A percentile compares a stretch with the other conserved stretches of the same genome.
Conservation (phyloP, 2,329 filamentous ascomycete species). For the Neurospora sp. region DNA sequence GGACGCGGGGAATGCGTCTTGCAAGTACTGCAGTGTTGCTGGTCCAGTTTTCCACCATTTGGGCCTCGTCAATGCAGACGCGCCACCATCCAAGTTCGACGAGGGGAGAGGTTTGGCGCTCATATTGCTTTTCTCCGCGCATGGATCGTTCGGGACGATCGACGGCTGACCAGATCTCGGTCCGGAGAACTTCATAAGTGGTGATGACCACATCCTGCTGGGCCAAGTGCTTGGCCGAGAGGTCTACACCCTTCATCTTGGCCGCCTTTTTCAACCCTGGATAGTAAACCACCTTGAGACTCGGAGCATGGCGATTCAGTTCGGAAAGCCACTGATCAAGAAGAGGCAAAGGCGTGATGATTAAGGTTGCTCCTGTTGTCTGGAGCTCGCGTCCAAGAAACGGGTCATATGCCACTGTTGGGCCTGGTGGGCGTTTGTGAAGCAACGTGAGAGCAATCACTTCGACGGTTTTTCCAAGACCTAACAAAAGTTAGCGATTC, state of each 20-base stretch:
- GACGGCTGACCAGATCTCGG: conserved; percentile 68
- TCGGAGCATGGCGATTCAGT: conserved; percentile 46
- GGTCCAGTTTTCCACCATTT: conserved; percentile 88
- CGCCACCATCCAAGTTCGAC: conserved; percentile 83
- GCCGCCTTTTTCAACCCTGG: conserved; percentile 32
- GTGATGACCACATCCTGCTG: conserved; percentile 51
- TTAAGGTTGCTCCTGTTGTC: conserved; percentile 46
- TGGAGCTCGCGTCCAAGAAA: conserved; percentile 34
- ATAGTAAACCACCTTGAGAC: conserved; percentile 46
- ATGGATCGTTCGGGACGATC: conserved; percentile 58
- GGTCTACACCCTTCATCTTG: conserved; percentile 29
- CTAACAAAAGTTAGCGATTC: not conserved
- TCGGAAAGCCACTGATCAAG: conserved; percentile 53
- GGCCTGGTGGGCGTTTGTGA: conserved; percentile 35
- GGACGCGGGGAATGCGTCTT: conserved; percentile 66
- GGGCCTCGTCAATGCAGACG: conserved; percentile 67
- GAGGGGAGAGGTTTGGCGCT: conserved; percentile 62
- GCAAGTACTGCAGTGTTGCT: conserved; percentile 75
- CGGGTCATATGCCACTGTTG: conserved; percentile 22
- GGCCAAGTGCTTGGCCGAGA: conserved; percentile 33
- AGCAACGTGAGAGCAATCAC: conserved; percentile 59
- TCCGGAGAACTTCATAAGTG: conserved; percentile 60
- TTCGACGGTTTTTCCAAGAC: conserved; percentile 71
- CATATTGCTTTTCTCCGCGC: conserved; percentile 55
- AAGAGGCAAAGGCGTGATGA: conserved; percentile 48